Base-by-base conservation (phyloP, 257 asterid genomes). In the Coffea canephora region DNA sequence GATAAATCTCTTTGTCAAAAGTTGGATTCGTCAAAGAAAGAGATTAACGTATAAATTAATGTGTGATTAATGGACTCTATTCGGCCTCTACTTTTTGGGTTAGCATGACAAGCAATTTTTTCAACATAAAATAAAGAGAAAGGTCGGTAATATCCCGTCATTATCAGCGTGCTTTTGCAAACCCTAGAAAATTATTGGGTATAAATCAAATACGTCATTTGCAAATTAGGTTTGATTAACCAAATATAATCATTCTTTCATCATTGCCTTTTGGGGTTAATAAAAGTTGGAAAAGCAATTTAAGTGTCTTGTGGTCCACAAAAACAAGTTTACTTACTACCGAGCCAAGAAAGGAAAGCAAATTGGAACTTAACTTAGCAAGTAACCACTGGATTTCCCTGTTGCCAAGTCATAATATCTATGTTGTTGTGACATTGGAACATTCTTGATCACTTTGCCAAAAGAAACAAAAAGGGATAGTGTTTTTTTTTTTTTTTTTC, bases 141-240 rank as follows among this genome's bases (percentile, higher is more conserved):
- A 36, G 41, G 27, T 55, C 75, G 71, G 55, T 31, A 76, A 16
- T 81, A 54, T 78, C 18, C 18, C 57, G 85, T 86, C 90, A 69
- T 80, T 72, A 16, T 81, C 86, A 27, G 77, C 81, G 75, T 83
- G 86, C 85, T 77, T 86, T 78, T 45, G 75, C 46, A 57, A 73
- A 73, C 65, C 64, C 50, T 19, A 61, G 61, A 66, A 62, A 71
- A 77, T 57, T 80, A 83, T 79, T 80, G 78, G 78, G 50, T 55
- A 61, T 73, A 78, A 72, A 83, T 80, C 81, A 67, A 4, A 25
- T 72, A 82, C 34, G 86, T 80, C 87, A 74, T 76, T 79, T 85
- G 75, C 77, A 75, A 73, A 64, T 81, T 85, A 88, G 90, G 84
- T 81, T 66, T 85, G 66, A 25, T 83, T 83, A 46, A 79, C 64